These are phyloP conservation scores for Vigna angularis DNA, from an alignment of 306 rosid genomes.

Conservation along the genomic window DNA sequence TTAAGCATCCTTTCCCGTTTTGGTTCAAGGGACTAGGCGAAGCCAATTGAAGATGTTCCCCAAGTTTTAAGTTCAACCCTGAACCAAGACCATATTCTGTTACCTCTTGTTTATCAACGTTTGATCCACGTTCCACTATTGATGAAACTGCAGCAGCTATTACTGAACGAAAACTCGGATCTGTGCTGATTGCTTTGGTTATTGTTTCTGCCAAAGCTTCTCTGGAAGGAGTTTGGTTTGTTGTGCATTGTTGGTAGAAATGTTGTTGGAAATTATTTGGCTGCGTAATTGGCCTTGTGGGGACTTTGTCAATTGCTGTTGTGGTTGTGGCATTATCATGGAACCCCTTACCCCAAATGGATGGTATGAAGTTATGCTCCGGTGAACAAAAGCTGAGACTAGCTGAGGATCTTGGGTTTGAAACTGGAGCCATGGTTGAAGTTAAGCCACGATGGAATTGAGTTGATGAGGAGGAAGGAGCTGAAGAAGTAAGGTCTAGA, in stretches of 20 bases:
- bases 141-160: constrained; percentile 71
- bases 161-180: constrained; percentile 59
- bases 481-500: constrained; percentile 57
- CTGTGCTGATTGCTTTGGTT: constrained; percentile 63
- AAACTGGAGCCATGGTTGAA: constrained; percentile 39
- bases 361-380: constrained; percentile 42
- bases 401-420: constrained; percentile 47
- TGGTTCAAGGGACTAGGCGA: constrained; percentile 45
- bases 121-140: constrained; percentile 56
- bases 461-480: constrained; percentile 29
- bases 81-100: constrained; percentile 40
- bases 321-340: constrained; percentile 43
- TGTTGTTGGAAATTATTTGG: constrained; percentile 46
- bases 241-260: constrained; percentile 45
- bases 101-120: constrained; percentile 34
- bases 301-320: constrained; percentile 34
- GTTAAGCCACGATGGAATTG: background rate
- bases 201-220: constrained; percentile 60
- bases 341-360: constrained; percentile 60
- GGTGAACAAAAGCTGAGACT: constrained; percentile 62
- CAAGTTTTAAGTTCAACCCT: constrained; percentile 47
- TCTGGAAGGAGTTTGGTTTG: constrained; percentile 49
- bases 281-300: constrained; percentile 7
- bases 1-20: constrained; percentile 46
- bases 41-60: constrained; percentile 42